Evolutionary conservation across 1,139 yeast species (phyloP).

Genomic region (Candida tunisiensis): DNA sequence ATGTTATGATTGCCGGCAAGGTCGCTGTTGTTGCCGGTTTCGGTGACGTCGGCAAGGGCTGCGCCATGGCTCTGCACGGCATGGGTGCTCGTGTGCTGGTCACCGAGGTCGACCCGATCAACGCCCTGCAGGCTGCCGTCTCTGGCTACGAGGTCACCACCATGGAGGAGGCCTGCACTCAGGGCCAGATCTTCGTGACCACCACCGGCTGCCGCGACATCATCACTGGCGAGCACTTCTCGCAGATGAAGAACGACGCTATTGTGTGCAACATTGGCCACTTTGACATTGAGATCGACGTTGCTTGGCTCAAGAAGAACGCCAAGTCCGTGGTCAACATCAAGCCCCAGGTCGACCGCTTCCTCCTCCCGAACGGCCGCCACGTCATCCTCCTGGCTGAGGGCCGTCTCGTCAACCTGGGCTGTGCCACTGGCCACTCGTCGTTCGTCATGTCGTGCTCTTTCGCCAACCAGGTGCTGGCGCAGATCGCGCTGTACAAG

Average conservation of each 20-base stretch:
- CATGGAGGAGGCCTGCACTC: constrained; percentile 83
- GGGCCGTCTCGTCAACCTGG: constrained; percentile 99
- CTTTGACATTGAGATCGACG: constrained; percentile 98
- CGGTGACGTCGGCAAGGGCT: constrained; percentile 99
- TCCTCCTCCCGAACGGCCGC: constrained; percentile 75
- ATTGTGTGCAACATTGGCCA: constrained; percentile 99
- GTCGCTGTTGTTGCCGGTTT: constrained; percentile 98
- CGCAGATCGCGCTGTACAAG: constrained; percentile 97
- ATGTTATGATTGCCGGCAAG: constrained; percentile 99
- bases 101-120: constrained; percentile 97
- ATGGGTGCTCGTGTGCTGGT: constrained; percentile 99
- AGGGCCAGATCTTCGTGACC: constrained; percentile 97
- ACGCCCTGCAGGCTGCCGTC: constrained; percentile 99
- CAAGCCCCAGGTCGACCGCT: constrained; percentile 99
- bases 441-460: constrained; percentile 99
- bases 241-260: constrained; percentile 96
- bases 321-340: constrained; percentile 87
- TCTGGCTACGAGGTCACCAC: constrained; percentile 97
- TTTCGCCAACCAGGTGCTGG: constrained; percentile 98
- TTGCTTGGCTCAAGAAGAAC: constrained; percentile 91
- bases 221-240: constrained; percentile 79
- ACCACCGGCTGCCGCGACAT: constrained; percentile 99
- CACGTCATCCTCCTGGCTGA: constrained; percentile 95
- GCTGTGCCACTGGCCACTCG: constrained; percentile 99
- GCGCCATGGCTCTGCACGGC: constrained; percentile 98